Conservation (phyloP, 2,329 filamentous ascomycete species). For the Nothophaeocryptopus gaeumannii region DNA sequence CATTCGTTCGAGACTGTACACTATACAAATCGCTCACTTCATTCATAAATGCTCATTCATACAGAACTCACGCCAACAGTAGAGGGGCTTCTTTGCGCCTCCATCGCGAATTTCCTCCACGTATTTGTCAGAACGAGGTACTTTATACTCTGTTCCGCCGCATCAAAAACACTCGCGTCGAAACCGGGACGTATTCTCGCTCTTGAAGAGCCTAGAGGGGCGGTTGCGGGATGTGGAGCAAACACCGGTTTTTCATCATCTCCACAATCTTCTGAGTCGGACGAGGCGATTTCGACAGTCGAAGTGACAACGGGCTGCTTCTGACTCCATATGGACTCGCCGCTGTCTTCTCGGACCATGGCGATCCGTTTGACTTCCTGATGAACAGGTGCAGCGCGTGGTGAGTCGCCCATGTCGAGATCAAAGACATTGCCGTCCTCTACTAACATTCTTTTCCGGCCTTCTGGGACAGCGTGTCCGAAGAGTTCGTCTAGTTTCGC, state of each 20-base stretch:
- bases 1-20: too few species aligned
- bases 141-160: constrained; percentile 59
- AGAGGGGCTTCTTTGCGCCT: constrained; percentile 4
- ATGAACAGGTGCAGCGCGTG: constrained; percentile 6
- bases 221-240: constrained; percentile 11
- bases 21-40: too few species aligned
- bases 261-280: neutral
- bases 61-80: neutral
- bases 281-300: neutral
- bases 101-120: constrained; percentile 48
- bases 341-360: constrained; percentile 13
- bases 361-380: constrained; percentile 15
- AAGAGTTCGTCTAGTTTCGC: constrained; percentile 57
- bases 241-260: constrained; percentile 14
- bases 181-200: constrained; percentile 40
- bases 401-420: constrained; percentile 14
- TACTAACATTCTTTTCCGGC: constrained; percentile 11
- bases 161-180: constrained; percentile 55
- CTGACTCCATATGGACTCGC: constrained; percentile 7
- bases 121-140: constrained; percentile 67
- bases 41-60: too few species aligned
- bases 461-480: constrained; percentile 28
- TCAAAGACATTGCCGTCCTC: constrained; percentile 12
- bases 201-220: constrained; percentile 13
- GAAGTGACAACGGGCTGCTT: neutral